These are phyloP conservation scores for Fistulinella prunicolor DNA, from an alignment of 768 basidiomycete genomes.

Conservation along the genomic window DNA sequence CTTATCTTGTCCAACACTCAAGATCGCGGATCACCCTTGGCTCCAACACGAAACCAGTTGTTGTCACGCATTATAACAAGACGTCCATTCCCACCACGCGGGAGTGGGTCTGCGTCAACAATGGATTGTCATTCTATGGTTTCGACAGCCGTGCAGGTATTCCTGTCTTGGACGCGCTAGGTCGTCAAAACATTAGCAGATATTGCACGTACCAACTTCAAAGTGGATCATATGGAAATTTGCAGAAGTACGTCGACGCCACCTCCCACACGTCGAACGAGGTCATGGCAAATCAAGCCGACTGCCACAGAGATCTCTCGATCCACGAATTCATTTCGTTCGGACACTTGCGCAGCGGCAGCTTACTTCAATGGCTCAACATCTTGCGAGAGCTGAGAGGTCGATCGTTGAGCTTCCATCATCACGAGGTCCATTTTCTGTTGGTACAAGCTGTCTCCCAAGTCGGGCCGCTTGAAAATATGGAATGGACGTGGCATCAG, in stretches of 20 bases:
- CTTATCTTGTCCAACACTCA: neutral
- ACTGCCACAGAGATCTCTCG: neutral
- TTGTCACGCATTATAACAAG: neutral
- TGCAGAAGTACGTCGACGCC: neutral
- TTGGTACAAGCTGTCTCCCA: neutral
- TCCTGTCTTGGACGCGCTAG: neutral
- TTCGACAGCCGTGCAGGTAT: neutral
- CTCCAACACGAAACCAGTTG: neutral
- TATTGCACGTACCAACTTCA: neutral
- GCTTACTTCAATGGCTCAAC: neutral
- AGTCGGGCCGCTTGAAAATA: neutral
- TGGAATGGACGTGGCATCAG: neutral
- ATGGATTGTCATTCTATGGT: neutral
- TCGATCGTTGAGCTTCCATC: neutral
- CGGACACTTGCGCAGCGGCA: neutral
- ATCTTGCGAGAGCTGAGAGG: neutral
- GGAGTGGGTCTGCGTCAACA: neutral
- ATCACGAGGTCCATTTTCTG: neutral
- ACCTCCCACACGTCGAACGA: neutral
- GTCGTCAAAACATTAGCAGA: neutral
- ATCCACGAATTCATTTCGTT: neutral
- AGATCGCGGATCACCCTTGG: neutral
- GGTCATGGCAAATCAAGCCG: neutral
- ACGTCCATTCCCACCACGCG: neutral
- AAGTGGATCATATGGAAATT: neutral